Evolutionary conservation across 768 basidiomycete species (phyloP).

Genomic region (Roridomyces roridus): DNA sequence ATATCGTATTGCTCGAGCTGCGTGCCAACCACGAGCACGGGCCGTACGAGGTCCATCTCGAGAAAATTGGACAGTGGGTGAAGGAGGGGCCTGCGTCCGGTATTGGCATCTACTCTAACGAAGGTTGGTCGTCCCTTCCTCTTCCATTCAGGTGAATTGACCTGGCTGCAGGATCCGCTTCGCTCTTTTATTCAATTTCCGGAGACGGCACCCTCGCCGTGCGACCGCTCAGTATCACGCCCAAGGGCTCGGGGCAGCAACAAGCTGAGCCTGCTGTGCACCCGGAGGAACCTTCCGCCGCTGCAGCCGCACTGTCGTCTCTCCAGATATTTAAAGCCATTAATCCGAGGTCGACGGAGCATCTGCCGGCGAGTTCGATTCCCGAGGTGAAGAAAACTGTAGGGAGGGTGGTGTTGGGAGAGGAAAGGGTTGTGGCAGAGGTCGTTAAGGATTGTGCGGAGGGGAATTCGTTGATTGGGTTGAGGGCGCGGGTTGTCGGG

Average conservation of each 20-base stretch:
- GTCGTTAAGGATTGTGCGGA: constrained; percentile 35
- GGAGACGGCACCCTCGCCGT: constrained; percentile 51
- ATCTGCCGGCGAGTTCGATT: constrained; percentile 29
- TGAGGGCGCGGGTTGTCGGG: constrained; percentile 34
- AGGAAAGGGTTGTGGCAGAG: constrained; percentile 39
- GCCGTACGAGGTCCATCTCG: constrained; percentile 44
- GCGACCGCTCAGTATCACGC: constrained; percentile 45
- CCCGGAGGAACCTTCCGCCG: constrained; percentile 37
- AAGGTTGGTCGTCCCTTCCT: constrained; percentile 47
- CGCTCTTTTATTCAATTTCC: constrained; percentile 49
- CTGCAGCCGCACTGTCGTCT: constrained; percentile 25
- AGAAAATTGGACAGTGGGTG: constrained; percentile 60
- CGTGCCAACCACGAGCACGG: constrained; percentile 30
- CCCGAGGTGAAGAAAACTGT: constrained; percentile 27
- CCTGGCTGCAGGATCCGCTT: no score
- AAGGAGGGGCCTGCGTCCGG: constrained; percentile 54
- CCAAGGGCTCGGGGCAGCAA: constrained; percentile 20
- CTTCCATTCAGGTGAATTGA: background rate
- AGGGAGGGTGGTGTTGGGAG: constrained; percentile 39
- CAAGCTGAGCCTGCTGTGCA: constrained; percentile 33
- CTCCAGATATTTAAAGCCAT: constrained; percentile 69
- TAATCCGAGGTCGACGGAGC: constrained; percentile 55
- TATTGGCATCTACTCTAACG: constrained; percentile 51
- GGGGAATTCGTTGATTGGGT: constrained; percentile 26
- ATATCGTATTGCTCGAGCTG: constrained; percentile 47